Base-by-base conservation (phyloP, 2,329 filamentous ascomycete genomes). In the Arthrobotrys iridis region DNA sequence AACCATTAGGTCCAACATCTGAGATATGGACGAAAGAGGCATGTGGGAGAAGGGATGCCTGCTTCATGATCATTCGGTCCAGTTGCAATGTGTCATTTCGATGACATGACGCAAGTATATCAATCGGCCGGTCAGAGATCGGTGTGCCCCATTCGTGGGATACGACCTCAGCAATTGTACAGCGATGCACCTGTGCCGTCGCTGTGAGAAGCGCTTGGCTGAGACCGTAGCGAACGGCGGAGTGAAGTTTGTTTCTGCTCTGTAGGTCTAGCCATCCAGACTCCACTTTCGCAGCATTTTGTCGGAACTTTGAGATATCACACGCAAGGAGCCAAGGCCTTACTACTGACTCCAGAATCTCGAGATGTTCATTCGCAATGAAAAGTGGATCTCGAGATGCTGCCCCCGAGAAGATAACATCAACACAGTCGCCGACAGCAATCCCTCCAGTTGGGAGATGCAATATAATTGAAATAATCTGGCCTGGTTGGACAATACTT, bases 31-130 rank as follows among this genome's bases (percentile, higher is more conserved):
- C 58, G 48, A 77, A 78, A 15, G 77, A 78, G 33, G 77, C 76
- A 50, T 78, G 77, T 7, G 77, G 77, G 8, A 78, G 55, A 30
- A 78, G 64, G 1, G 72, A 28, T 4, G 66, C 77, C 15, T 55
- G 48, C 24, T 78, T 78, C 77, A 78, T 78, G 13, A 78, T 78
- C 77, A 78, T 77, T 2, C 77, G 66, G 43, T 78, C 77, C 13
- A 78, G 15, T 20, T 78, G 77, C 3, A 78, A 33, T 4, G 67
- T 60, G 28, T 78, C 77, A 22, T 78, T 77, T 15, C 76, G 55
- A 45, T 78, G 77, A 35, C 77, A 78, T 4, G 76, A 77, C 3
- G 77, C 75, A 13, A 78, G 55, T n/a, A 78, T 78, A 48, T 77
- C 66, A 6, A 77, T 41, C 2, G 77, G 77, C 8, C 26, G 43